Evolutionary conservation across 495 filamentous ascomycete genomes (phyloP).

Genomic region (Hypoxylon intermedium): DNA sequence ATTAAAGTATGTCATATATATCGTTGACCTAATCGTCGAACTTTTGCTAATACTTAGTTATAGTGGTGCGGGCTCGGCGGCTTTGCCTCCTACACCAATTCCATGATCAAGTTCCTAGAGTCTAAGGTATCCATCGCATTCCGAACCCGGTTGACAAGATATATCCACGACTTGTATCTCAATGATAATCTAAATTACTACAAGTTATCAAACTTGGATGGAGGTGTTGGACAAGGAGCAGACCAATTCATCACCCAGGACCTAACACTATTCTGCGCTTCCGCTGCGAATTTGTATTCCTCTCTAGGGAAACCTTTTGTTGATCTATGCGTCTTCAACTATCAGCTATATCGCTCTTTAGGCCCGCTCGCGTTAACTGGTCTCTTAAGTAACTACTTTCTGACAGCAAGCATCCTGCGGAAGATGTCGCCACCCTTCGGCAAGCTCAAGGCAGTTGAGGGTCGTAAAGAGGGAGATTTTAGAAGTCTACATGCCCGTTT

Average conservation of each 20-base stretch:
- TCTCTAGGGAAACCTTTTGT: conserved; percentile 96
- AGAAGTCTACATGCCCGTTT: conserved; percentile 86
- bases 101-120: conserved; percentile 98
- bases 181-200: conserved; percentile 96
- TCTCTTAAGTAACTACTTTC: conserved; percentile 87
- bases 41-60: conserved; percentile 16
- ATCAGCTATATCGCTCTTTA: conserved; percentile 90
- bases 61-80: conserved; percentile 66
- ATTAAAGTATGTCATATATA: conserved; percentile 60
- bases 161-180: conserved; percentile 97
- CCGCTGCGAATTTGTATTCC: conserved; percentile 92
- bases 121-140: conserved; percentile 98
- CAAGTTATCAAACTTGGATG: conserved; percentile 92
- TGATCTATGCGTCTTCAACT: conserved; percentile 96
- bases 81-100: conserved; percentile 89
- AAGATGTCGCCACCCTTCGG: conserved; percentile 93
- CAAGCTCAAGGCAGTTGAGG: conserved; percentile 94
- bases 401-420: conserved; percentile 86
- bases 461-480: conserved; percentile 92
- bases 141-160: conserved; percentile 91
- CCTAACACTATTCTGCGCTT: conserved; percentile 89
- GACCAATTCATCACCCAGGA: conserved; percentile 99
- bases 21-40: background rate
- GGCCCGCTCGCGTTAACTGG: conserved; percentile 87
- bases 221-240: conserved; percentile 86